Percentiles rank a stretch among this genome's conserved stretches.
These are phyloP conservation scores for Adansonia digitata DNA, from an alignment of 345 rosid species.

Conservation along the genomic window DNA sequence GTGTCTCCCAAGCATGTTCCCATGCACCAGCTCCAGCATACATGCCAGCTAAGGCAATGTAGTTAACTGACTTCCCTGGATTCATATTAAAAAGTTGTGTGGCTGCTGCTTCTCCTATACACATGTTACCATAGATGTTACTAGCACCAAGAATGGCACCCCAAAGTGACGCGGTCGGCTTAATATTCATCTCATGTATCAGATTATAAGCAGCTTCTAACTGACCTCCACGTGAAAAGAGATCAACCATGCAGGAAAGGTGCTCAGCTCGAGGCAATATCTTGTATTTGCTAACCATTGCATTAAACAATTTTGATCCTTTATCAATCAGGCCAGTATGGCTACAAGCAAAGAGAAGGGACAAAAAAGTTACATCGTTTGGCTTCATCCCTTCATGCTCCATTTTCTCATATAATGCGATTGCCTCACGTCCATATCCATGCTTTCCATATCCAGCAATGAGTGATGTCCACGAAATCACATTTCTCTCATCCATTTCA, in stretches of 20 bases:
- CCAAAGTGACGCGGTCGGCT: conserved; percentile 58
- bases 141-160: conserved; percentile 48
- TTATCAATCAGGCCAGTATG: conserved; percentile 48
- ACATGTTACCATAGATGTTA: conserved; percentile 2
- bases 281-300: conserved; percentile 46
- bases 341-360: conserved; percentile 66
- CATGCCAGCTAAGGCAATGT: conserved; percentile 51
- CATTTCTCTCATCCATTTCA: conserved; percentile 52
- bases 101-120: conserved; percentile 50
- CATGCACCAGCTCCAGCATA: conserved; percentile 52
- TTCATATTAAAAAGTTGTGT: conserved; percentile 41
- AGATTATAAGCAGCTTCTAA: conserved; percentile 50
- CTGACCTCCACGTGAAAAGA: conserved; percentile 58
- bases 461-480: conserved; percentile 68
- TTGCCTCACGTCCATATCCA: conserved; percentile 50
- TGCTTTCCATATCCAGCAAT: conserved; percentile 65
- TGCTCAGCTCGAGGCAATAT: conserved; percentile 53
- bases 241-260: conserved; percentile 60
- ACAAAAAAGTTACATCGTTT: conserved; percentile 57
- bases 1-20: conserved; percentile 40
- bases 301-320: conserved; percentile 53
- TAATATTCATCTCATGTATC: conserved; percentile 30
- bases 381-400: conserved; percentile 49
- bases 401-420: conserved; percentile 53
- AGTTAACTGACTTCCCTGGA: conserved; percentile 45